Percentiles rank a stretch among this genome's conserved stretches.
phyloP scores from a whole-genome alignment of 805 yeast species.

The Pichia nanzhaoensis region DNA sequence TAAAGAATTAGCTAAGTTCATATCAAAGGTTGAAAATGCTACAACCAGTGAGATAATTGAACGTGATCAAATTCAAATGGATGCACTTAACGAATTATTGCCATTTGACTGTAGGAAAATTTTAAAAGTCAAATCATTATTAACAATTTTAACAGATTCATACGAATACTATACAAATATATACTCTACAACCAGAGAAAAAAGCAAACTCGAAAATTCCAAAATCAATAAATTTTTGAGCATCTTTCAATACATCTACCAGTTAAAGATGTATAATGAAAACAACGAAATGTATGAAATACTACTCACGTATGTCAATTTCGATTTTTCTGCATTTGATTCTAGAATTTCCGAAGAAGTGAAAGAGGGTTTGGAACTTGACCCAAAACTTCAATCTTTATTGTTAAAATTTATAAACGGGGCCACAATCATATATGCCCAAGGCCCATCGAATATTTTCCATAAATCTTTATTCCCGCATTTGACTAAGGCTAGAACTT shows the following conservation, averaged over 20 bases:
- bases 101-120: conserved; percentile 26
- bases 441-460: conserved; percentile 19
- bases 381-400: conserved; percentile 24
- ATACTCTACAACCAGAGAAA: conserved; percentile 12
- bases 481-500: not conserved
- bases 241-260: conserved; percentile 31
- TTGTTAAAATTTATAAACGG: conserved; percentile 39
- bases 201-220: conserved; percentile 14
- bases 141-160: conserved; percentile 28
- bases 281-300: conserved; percentile 32
- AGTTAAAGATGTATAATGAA: conserved; percentile 28
- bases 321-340: conserved; percentile 37
- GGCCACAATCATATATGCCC: conserved; percentile 26
- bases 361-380: conserved; percentile 21
- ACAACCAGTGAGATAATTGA: conserved; percentile 33
- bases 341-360: conserved; percentile 27
- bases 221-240: conserved; percentile 16
- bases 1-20: conserved; percentile 49
- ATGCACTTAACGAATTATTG: conserved; percentile 17
- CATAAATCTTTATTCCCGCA: conserved; percentile 17
- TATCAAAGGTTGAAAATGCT: conserved; percentile 39
- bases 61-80: conserved; percentile 28
- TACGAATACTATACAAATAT: conserved; percentile 19
- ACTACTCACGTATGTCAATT: conserved; percentile 35
- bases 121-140: conserved; percentile 25